Conservation (phyloP, 2,329 filamentous ascomycete genomes). For the Ustilaginoidea virens region DNA sequence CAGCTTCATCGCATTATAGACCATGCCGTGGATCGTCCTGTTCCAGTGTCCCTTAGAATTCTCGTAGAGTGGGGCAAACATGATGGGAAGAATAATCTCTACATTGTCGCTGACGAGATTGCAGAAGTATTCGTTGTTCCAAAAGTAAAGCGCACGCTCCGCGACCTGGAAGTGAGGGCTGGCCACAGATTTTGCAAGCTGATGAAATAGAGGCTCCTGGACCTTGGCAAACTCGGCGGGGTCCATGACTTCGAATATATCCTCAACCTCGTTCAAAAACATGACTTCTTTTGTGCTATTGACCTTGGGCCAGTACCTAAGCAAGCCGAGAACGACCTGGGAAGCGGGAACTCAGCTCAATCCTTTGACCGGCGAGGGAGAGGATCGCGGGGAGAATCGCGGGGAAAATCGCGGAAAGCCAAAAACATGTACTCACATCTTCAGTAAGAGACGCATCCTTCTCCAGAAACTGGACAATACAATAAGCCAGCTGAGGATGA, state of each 20-base stretch:
- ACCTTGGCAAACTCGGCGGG: slow-evolving; percentile 97
- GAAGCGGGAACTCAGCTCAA: slow-evolving; percentile 46
- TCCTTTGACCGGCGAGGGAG: too few species aligned
- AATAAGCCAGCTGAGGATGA: slow-evolving; percentile 94
- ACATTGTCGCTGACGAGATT: slow-evolving; percentile 98
- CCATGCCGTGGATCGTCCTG: slow-evolving; percentile 98
- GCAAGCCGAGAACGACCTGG: slow-evolving; percentile 82
- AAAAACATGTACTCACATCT: slow-evolving; percentile 47
- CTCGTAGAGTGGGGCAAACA: slow-evolving; percentile 97
- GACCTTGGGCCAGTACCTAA: slow-evolving; percentile 97
- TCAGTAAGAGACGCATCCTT: slow-evolving; percentile 95
- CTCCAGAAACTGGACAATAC: slow-evolving; percentile 96
- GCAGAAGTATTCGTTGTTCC: slow-evolving; percentile 99
- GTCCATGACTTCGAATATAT: slow-evolving; percentile 99
- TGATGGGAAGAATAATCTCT: slow-evolving; percentile 94
- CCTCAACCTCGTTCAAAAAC: slow-evolving; percentile 98
- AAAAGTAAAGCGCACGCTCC: slow-evolving; percentile 94
- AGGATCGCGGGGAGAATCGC: too few species aligned
- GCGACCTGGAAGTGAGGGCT: slow-evolving; percentile 98
- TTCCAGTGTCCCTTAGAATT: slow-evolving; percentile 99
- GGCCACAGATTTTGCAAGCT: slow-evolving; percentile 92
- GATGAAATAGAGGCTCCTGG: slow-evolving; percentile 92
- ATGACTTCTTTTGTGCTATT: slow-evolving; percentile 99
- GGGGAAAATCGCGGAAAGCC: too few species aligned
- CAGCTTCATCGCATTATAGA: slow-evolving; percentile 98